A percentile compares a stretch with the other conserved stretches of the same genome.
These are phyloP conservation scores for Trematosphaeria pertusa DNA, from an alignment of 2,329 filamentous ascomycete genomes.

Conservation along the genomic window DNA sequence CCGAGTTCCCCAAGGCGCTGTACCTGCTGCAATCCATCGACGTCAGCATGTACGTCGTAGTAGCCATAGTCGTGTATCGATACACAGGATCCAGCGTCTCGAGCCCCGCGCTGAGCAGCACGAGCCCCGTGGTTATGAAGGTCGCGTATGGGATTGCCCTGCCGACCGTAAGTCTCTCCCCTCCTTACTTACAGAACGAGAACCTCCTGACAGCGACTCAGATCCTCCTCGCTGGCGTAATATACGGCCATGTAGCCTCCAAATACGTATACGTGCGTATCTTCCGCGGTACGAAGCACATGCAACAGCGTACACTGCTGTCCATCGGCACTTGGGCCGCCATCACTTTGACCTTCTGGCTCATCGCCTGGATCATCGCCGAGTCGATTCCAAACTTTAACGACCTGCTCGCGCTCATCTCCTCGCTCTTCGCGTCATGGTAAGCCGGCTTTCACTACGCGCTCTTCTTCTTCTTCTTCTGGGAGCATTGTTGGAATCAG, in stretches of 20 bases:
- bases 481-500: too few species aligned
- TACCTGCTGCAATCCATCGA: conserved; percentile 65
- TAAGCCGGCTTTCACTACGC: neutral
- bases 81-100: conserved; percentile 67
- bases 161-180: conserved; percentile 55
- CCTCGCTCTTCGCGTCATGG: conserved; percentile 67
- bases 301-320: conserved; percentile 24
- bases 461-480: too few species aligned
- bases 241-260: conserved; percentile 70
- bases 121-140: conserved; percentile 65
- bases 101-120: conserved; percentile 68
- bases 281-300: conserved; percentile 62
- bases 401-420: conserved; percentile 66
- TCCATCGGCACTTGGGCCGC: conserved; percentile 61
- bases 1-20: conserved; percentile 67
- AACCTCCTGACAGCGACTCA: neutral
- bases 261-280: conserved; percentile 71
- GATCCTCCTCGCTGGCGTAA: conserved; percentile 73
- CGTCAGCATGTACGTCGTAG: conserved; percentile 68
- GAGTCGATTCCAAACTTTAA: conserved; percentile 73
- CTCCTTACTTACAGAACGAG: neutral
- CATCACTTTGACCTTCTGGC: conserved; percentile 64
- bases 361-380: conserved; percentile 70
- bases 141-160: conserved; percentile 73
- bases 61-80: conserved; percentile 71